Base-by-base conservation (phyloP, 805 yeast genomes). In the Pachysolen tannophilus region DNA sequence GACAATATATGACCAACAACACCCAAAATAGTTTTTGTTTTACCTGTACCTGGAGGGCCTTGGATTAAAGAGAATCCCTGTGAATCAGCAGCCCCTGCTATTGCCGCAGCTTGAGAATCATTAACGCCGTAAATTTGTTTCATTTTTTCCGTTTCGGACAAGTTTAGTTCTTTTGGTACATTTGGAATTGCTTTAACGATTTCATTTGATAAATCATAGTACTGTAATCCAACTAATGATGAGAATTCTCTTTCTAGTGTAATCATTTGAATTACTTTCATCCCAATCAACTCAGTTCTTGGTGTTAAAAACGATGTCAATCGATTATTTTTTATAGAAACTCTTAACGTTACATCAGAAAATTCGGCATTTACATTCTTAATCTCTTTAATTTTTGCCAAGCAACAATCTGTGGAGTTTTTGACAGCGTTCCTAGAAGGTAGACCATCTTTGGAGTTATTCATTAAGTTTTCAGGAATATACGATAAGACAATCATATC, bases 1-100 rank as follows among this genome's bases (percentile, higher is more conserved):
- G 84, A 69, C 28, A 83, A 55, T 40, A 78, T 75, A 37, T 86
- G 75, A 0, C 97, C 96, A 21, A 90, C 73, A 33, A 90, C 79
- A 17, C 97, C 97, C 30, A 92, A 55, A 59, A 94, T 92, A 0
- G 99, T 92, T 53, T 90, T 94, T 1, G 99, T 94, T 55, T 92
- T 92, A 64, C 99, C 99, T 0, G 97, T 90, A 57, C 99, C 99
- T 0, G 99, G 99, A 0, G 99, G 99, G 39, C 97, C 99, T 60
- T 92, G 98, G 55, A 92, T 88, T 35, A 92, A 65, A 0, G 94
- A 79, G 51, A 92, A 86, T 0, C 98, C 99, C 1, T 65, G 65
- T 7, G 71, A 63, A 17, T 65, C 55, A 20, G 77, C 73, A 0
- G 95, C 72, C 1, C 86, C 84, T 9, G 79, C 66, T 39, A 92